phyloP scores from a whole-genome alignment of 176 grass and related monocot genomes.

The Miscanthus lutarioriparius region DNA sequence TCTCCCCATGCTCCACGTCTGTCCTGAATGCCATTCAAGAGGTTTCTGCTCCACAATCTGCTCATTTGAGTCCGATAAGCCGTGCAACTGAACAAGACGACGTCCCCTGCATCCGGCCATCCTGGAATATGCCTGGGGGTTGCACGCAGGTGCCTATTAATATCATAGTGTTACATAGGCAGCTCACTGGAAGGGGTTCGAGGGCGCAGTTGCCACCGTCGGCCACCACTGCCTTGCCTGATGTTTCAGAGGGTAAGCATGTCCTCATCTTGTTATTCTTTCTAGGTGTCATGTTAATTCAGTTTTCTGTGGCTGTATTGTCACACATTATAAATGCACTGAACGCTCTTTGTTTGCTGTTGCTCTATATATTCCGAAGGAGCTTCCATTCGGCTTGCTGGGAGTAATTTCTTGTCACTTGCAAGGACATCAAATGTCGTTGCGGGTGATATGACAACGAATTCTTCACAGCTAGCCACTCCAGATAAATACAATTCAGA shows the following conservation, averaged over 20 bases:
- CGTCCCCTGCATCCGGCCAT: conserved; percentile 10
- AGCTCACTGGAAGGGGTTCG: conserved; percentile 6
- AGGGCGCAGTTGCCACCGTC: conserved; percentile 8
- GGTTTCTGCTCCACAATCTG: background rate
- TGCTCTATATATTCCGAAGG: conserved; percentile 23
- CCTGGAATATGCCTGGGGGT: conserved; percentile 30
- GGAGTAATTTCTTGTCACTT: conserved; percentile 40
- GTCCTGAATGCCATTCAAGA: conserved; percentile 20
- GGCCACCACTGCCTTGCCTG: conserved; percentile 32
- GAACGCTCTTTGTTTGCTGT: background rate
- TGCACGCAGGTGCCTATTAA: conserved; percentile 53
- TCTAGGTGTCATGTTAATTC: background rate
- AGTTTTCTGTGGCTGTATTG: conserved; percentile 2
- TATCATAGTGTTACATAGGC: conserved; percentile 47
- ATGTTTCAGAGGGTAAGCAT: conserved; percentile 33
- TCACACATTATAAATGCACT: conserved; percentile 7
- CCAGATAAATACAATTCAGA: conserved; percentile 20
- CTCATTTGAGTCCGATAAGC: background rate
- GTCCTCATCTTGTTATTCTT: conserved; percentile 29
- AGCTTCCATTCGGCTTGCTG: conserved; percentile 21
- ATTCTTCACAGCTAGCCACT: conserved; percentile 29
- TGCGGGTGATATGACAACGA: conserved; percentile 1
- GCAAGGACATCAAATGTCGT: conserved; percentile 22
- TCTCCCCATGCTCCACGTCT: conserved; percentile 19
- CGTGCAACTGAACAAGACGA: conserved; percentile 20